Percentiles rank a stretch among this genome's conserved stretches.
Conservation (phyloP, 2,329 filamentous ascomycete species). For the Fusarium mexicanum region DNA sequence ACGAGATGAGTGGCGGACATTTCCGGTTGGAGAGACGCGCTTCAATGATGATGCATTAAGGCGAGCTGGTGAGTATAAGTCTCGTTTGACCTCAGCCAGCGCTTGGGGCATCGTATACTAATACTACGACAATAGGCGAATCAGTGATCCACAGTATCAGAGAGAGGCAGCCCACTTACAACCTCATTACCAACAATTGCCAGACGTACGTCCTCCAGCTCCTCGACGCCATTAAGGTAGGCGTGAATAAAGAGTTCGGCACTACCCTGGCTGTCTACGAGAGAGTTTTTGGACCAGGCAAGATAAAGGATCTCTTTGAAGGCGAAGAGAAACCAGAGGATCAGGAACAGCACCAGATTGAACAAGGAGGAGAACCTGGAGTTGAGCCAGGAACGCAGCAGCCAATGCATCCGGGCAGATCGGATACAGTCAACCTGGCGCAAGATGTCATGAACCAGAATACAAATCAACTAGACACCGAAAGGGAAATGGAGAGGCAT, state of each 20-base stretch:
- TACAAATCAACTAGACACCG: conserved; percentile 60
- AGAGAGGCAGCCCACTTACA: conserved; percentile 60
- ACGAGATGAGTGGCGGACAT: conserved; percentile 60
- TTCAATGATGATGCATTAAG: conserved; percentile 65
- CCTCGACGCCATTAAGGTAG: conserved; percentile 64
- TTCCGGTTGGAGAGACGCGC: conserved; percentile 60
- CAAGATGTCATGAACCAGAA: conserved; percentile 64
- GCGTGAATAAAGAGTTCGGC: conserved; percentile 60
- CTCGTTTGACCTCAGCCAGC: rapidly evolving
- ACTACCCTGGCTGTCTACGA: conserved; percentile 65
- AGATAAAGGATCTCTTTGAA: conserved; percentile 62
- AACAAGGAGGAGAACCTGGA: not conserved
- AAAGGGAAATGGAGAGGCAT: conserved; percentile 43
- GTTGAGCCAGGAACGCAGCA: not conserved
- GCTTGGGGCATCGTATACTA: not conserved
- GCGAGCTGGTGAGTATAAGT: conserved; percentile 53
- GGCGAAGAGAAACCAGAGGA: conserved; percentile 41
- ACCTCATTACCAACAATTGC: conserved; percentile 69
- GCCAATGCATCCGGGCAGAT: conserved; percentile 25
- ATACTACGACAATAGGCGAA: conserved; percentile 50
- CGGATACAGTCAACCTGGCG: conserved; percentile 58
- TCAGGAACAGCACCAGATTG: not conserved
- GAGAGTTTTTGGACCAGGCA: conserved; percentile 58
- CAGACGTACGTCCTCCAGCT: conserved; percentile 65
- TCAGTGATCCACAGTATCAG: conserved; percentile 64